Percentiles rank a stretch among this genome's conserved stretches.
Evolutionary conservation across 2,329 filamentous ascomycete genomes (phyloP).

Genomic region (Trichophyton schoenleinii): DNA sequence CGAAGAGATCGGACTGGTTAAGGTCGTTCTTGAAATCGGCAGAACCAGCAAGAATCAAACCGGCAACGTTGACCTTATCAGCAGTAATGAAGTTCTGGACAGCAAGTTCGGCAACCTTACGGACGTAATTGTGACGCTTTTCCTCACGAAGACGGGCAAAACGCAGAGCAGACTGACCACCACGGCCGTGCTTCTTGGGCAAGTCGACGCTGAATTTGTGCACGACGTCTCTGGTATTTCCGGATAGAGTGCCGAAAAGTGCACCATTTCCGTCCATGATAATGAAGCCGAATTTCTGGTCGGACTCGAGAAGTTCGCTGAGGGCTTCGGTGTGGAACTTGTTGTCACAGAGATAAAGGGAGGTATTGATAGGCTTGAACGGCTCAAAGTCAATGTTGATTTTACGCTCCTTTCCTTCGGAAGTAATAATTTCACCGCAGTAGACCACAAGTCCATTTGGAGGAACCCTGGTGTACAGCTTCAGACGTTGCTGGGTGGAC

Average conservation of each 20-base stretch:
- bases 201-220: conserved; percentile 98
- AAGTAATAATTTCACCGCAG: conserved; percentile 99
- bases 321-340: conserved; percentile 98
- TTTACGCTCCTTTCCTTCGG: conserved; percentile 96
- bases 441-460: conserved; percentile 96
- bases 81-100: conserved; percentile 98
- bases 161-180: conserved; percentile 98
- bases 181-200: conserved; percentile 99
- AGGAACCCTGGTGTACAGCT: conserved; percentile 97
- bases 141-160: conserved; percentile 98
- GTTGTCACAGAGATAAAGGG: conserved; percentile 98
- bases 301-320: conserved; percentile 91
- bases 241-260: conserved; percentile 89
- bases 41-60: conserved; percentile 87
- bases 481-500: conserved; percentile 95
- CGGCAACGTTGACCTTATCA: conserved; percentile 96
- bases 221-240: conserved; percentile 90
- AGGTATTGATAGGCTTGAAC: conserved; percentile 99
- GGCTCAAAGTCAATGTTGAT: conserved; percentile 99
- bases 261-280: conserved; percentile 99
- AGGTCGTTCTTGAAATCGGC: conserved; percentile 99
- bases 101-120: conserved; percentile 93
- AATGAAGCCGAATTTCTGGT: conserved; percentile 99
- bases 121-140: conserved; percentile 99
- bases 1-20: conserved; percentile 95